Conservation (phyloP, 2,329 filamentous ascomycete species). For the Talaromyces marneffei region DNA sequence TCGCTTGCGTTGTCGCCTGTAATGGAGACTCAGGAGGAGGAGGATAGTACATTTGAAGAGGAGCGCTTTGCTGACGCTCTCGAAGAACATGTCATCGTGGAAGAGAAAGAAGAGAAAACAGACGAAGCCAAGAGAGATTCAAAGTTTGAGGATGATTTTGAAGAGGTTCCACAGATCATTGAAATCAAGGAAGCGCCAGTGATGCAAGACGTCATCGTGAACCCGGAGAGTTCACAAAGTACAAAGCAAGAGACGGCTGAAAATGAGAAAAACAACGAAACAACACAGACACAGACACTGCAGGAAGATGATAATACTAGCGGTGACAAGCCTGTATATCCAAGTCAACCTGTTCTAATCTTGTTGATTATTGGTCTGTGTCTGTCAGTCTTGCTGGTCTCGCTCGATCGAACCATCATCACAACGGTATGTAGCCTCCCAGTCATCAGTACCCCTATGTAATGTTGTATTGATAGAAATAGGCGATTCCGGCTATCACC, state of each 20-base stretch:
- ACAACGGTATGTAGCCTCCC: conserved; percentile 16
- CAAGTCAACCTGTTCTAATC: conserved; percentile 18
- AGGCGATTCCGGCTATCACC: conserved; percentile 46
- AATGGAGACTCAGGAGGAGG: conserved; percentile 12
- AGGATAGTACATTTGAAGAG: conserved; percentile 13
- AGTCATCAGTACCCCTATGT: background rate
- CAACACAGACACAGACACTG: background rate
- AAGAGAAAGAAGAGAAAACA: conserved; percentile 4
- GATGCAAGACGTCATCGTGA: conserved; percentile 3
- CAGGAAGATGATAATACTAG: background rate
- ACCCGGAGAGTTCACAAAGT: background rate
- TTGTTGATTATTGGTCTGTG: conserved; percentile 25
- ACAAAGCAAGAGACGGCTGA: background rate
- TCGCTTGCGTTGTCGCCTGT: conserved; percentile 11
- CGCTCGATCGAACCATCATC: conserved; percentile 23
- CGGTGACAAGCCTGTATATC: conserved; percentile 17
- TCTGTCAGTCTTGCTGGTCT: conserved; percentile 25
- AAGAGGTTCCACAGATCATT: background rate
- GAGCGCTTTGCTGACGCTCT: conserved; percentile 14
- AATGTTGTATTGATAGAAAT: background rate
- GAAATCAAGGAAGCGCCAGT: conserved; percentile 9
- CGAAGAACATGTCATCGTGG: conserved; percentile 4
- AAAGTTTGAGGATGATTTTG: conserved; percentile 16
- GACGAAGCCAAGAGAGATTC: conserved; percentile 13
- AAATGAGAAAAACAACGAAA: background rate